Evolutionary conservation across 163 green algal genomes (phyloP).

Genomic region (Volvox carteri): DNA sequence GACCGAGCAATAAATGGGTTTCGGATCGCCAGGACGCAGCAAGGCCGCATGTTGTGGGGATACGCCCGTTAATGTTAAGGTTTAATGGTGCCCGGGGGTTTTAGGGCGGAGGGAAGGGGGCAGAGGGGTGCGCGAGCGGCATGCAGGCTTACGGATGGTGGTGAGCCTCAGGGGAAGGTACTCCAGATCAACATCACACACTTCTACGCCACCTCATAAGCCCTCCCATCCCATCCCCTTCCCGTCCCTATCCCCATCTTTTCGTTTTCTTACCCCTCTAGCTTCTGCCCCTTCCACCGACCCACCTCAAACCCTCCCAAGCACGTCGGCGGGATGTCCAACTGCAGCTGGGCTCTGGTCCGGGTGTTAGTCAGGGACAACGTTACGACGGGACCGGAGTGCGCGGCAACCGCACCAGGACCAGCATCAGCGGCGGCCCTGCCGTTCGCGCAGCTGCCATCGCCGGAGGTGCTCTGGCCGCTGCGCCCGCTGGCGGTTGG

Average conservation of each 20-base stretch:
- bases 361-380: slow-evolving; percentile 37
- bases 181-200: too few species aligned
- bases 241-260: too few species aligned
- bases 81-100: too few species aligned
- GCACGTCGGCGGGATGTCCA: not conserved
- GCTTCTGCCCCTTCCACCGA: not conserved
- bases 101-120: not conserved
- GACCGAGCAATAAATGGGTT: too few species aligned
- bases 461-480: not conserved
- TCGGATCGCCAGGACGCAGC: too few species aligned
- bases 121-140: too few species aligned
- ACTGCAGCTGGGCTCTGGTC: not conserved
- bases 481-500: not conserved
- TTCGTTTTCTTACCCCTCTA: not conserved
- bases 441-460: not conserved
- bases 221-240: too few species aligned
- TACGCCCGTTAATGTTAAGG: too few species aligned
- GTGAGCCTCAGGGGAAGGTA: too few species aligned
- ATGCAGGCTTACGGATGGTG: too few species aligned
- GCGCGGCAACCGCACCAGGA: not conserved
- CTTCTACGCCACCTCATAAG: too few species aligned
- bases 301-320: slow-evolving; percentile 12
- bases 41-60: too few species aligned
- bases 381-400: not conserved
- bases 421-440: not conserved